Conservation (phyloP, 257 asterid genomes). For the Solanum peruvianum region DNA sequence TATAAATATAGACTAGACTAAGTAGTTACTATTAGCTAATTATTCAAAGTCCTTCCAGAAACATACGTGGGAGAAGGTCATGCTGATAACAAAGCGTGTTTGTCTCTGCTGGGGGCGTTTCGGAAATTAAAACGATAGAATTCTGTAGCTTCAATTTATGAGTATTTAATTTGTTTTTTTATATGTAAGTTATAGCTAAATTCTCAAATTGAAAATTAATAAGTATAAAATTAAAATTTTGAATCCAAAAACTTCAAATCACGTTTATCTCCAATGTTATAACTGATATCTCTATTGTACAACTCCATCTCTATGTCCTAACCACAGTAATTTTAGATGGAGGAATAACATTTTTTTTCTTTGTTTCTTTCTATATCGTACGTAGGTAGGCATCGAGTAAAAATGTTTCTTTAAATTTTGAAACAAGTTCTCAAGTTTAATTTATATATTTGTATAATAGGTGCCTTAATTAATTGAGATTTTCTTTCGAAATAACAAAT, state of each 20-base stretch:
- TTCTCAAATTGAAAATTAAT: neutral
- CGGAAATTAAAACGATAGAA: accelerated
- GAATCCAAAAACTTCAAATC: neutral
- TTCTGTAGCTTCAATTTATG: too few relatives aligned
- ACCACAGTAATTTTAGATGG: neutral
- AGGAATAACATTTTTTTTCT: neutral
- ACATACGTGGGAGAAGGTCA: neutral
- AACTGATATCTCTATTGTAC: neutral
- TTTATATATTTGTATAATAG: neutral
- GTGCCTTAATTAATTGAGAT: neutral
- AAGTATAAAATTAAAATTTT: neutral
- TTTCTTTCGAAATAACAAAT: too few relatives aligned
- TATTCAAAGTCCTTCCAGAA: neutral
- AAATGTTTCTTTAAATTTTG: neutral
- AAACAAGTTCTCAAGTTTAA: neutral
- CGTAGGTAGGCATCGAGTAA: neutral
- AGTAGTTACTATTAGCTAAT: neutral
- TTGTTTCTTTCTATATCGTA: neutral
- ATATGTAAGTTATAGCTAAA: too few relatives aligned
- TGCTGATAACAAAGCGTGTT: neutral
- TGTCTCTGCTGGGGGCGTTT: neutral
- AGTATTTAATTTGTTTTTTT: too few relatives aligned
- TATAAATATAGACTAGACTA: neutral
- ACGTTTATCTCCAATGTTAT: neutral
- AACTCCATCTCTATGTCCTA: neutral